phyloP scores from a whole-genome alignment of 768 basidiomycete genomes.

The Leccinum rimulosum region DNA sequence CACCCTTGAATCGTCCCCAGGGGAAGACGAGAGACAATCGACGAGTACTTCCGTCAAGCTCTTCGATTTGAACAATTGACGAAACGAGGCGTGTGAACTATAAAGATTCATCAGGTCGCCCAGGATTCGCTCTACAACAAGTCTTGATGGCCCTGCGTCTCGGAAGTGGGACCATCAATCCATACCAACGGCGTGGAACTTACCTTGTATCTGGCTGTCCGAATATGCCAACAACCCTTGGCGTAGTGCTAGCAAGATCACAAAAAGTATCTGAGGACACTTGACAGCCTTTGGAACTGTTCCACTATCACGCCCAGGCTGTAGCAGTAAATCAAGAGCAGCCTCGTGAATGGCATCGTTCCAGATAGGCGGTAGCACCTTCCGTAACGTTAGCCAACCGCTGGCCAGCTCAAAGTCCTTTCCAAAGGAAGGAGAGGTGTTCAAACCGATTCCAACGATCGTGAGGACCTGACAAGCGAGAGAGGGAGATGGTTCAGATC shows the following conservation, averaged over 20 bases:
- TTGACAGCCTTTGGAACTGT: constrained; percentile 33
- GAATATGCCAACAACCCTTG: constrained; percentile 44
- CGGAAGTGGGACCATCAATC: background rate
- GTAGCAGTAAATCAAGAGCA: constrained; percentile 69
- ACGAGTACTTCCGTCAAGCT: constrained; percentile 66
- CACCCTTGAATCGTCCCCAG: constrained; percentile 1
- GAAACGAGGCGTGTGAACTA: constrained; percentile 60
- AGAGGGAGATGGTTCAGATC: constrained; percentile 60
- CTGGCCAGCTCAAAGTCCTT: constrained; percentile 83
- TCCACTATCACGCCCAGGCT: constrained; percentile 28
- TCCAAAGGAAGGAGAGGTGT: constrained; percentile 58
- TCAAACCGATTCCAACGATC: constrained; percentile 56
- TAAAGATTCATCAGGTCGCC: constrained; percentile 72
- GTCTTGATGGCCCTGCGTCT: constrained; percentile 22
- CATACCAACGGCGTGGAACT: no score
- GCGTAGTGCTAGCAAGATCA: constrained; percentile 69
- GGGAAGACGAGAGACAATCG: constrained; percentile 55
- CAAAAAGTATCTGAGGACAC: constrained; percentile 70
- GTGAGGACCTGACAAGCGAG: constrained; percentile 59
- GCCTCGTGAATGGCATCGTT: constrained; percentile 60
- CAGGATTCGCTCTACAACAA: constrained; percentile 38
- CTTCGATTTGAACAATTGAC: constrained; percentile 70
- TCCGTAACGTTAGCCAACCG: constrained; percentile 77
- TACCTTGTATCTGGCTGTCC: constrained; percentile 20
- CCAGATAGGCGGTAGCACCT: constrained; percentile 70